A percentile compares a stretch with the other conserved stretches of the same genome.
These are phyloP conservation scores for Rhynchospora tenuis DNA, from an alignment of 176 grass and related monocot genomes.

Conservation along the genomic window DNA sequence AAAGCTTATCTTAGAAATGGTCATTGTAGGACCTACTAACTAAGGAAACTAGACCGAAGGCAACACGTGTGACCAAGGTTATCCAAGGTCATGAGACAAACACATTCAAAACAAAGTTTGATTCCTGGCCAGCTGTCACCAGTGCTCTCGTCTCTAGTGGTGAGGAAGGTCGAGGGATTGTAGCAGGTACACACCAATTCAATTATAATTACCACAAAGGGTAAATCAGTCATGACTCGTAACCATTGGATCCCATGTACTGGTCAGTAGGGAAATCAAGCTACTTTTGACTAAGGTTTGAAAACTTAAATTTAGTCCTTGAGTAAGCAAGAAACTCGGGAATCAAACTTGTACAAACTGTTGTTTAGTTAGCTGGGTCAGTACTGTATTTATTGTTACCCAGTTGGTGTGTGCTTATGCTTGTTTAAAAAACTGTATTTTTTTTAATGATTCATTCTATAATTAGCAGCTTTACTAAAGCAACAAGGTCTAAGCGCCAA, in stretches of 20 bases:
- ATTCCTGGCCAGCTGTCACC: slow-evolving; percentile 61
- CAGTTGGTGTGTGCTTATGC: neutral
- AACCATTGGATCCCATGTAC: neutral
- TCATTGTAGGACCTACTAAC: slow-evolving; percentile 61
- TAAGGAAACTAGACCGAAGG: slow-evolving; percentile 75
- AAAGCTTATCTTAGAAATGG: neutral
- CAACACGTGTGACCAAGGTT: slow-evolving; percentile 62
- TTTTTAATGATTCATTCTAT: slow-evolving; percentile 19
- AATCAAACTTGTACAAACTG: slow-evolving; percentile 30
- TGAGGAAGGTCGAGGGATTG: slow-evolving; percentile 85
- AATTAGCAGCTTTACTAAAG: slow-evolving; percentile 74
- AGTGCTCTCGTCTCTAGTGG: slow-evolving; percentile 38
- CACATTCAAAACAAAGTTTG: slow-evolving; percentile 85
- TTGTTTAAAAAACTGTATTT: slow-evolving; percentile 34
- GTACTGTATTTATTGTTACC: neutral
- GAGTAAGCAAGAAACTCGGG: slow-evolving; percentile 5
- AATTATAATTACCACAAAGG: neutral
- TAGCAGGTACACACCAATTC: slow-evolving; percentile 59
- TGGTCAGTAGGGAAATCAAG: neutral
- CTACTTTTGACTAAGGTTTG: neutral
- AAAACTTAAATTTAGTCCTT: neutral
- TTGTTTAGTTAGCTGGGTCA: slow-evolving; percentile 31
- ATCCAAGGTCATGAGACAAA: slow-evolving; percentile 94
- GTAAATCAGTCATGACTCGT: neutral
- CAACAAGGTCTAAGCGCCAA: slow-evolving; percentile 88